Evolutionary conservation across 148 eudicot genomes (phyloP), one percentile per base, ranked within the genome.

Genomic region (Fagopyrum esculentum): DNA sequence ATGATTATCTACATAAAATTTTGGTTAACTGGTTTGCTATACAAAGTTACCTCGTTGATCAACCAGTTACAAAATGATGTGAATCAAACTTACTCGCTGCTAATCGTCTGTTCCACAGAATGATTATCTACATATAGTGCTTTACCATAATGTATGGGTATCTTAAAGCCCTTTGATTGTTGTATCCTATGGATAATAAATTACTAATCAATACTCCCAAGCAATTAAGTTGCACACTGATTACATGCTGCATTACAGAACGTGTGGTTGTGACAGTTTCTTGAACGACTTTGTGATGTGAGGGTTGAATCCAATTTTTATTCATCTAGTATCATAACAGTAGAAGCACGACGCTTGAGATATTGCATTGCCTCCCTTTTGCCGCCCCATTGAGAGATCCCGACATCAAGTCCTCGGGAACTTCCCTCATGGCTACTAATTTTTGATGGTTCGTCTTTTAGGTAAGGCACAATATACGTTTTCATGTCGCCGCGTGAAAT

Each of bases 391-490:
- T 63, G 69, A 9, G 29, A 63, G 9, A n/a, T 13, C 51, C 44
- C 22, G 66, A 69, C 19, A 6, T 71, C 47, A 40, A 19, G 11
- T 83, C 44, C 16, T 22, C 3, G 77, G n/a, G 3, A 60, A 45
- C 50, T 56, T 44, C 35, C 61, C 50, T 17, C 26, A 69, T 56
- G 72, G 74, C 64, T 43, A 11, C 22, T 57, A 57, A 12, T 35
- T 35, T 16, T 44, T 6, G 78, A 73, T 26, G 78, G 76, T 43
- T 77, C 50, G 19, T 82, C 83, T 80, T 63, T 51, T 78, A 94
- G 71, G 88, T 91, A 94, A 43, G 98, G 97, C 61, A 91, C 88
- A 47, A 94, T 77, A 75, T 91, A 75, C 73, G 86, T 86, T 51
- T 84, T 82, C 80, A 83, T 84, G 66, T 88, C 90, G 4, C 69